Base-by-base conservation (phyloP, 495 filamentous ascomycete genomes). In the Podospora pseudocomata region DNA sequence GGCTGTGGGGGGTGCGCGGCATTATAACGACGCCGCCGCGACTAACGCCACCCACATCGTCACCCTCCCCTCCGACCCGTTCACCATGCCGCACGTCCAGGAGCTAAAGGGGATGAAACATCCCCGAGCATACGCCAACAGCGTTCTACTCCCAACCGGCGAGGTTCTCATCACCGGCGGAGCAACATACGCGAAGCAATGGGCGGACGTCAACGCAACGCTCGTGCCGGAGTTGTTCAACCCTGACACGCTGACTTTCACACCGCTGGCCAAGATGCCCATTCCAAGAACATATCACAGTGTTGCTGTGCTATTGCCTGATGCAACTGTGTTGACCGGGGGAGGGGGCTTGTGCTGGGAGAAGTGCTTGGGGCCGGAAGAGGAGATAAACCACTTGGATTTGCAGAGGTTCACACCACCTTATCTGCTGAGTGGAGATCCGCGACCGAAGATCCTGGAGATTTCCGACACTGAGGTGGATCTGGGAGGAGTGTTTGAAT, bases 301-400 rank as follows among this genome's bases (percentile, higher is more conserved):
- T 63, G 67, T 84, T 5, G 85, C 82, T 0, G 70, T 89, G 5
- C 81, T 89, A n/a, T 74, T 89, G 19, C 83, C 80, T 0, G 86
- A 89, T 64, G 87, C 75, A 9, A 85, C 80, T 0, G 83, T 89
- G 13, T 67, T 88, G 32, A 80, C 76, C 26, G 85, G 80, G 34
- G 87, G 87, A 6, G 84, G 87, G 18, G 86, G 87, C 4, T 82
- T 88, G 11, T 88, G 87, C 66, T 82, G 79, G 11, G 66, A 68
- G 27, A 76, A 73, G 66, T 88, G 86, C 73, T 69, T 76, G 2
- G 61, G 61, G 9, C 26, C 18, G 6, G 64, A 66, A 7, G 49
- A 32, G 19, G 54, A 39, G 18, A 79, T 78, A 53, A 88, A 89
- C 67, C 87, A 89, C 72, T 82, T 80, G 62, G 86, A 89, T 67